Conservation (phyloP, 1,284 basidiomycete species). For the Takashimella tepidaria region DNA sequence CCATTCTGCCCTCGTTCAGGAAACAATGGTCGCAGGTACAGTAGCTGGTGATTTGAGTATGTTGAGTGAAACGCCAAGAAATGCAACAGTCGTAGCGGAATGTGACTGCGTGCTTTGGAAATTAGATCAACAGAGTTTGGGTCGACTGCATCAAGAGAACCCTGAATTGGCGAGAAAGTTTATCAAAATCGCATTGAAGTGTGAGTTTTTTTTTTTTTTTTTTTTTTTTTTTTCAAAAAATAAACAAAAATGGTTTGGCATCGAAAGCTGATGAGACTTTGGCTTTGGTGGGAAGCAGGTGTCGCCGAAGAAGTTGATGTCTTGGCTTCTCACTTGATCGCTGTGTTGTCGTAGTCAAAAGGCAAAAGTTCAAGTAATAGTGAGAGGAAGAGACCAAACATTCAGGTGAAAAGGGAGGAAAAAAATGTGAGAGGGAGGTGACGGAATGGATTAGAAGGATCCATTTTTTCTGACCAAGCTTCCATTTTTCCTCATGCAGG, state of each 20-base stretch:
- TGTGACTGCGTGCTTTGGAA: slow-evolving; percentile 73
- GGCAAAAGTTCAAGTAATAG: not conserved
- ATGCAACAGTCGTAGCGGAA: slow-evolving; percentile 81
- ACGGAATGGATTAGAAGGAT: too few species aligned
- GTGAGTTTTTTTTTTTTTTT: too few species aligned
- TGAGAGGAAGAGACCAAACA: too few species aligned
- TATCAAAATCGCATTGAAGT: slow-evolving; percentile 69
- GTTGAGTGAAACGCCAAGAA: slow-evolving; percentile 67
- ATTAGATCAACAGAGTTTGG: slow-evolving; percentile 58
- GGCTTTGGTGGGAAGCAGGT: slow-evolving; percentile 20
- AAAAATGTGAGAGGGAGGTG: too few species aligned
- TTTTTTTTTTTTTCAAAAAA: too few species aligned
- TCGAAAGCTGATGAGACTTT: too few species aligned
- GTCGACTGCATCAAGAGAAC: slow-evolving; percentile 59
- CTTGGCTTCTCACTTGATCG: slow-evolving; percentile 42
- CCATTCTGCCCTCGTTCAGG: slow-evolving; percentile 62
- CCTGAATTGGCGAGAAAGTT: slow-evolving; percentile 64
- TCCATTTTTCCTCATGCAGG: too few species aligned
- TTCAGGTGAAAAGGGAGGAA: too few species aligned
- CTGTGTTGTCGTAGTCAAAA: slow-evolving; percentile 32
- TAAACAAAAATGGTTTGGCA: too few species aligned
- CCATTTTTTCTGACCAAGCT: too few species aligned
- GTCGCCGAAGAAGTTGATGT: slow-evolving; percentile 48
- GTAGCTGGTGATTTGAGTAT: slow-evolving; percentile 83
- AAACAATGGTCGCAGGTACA: slow-evolving; percentile 88